Percentiles rank a stretch among this genome's conserved stretches.
phyloP scores from a whole-genome alignment of 495 filamentous ascomycete genomes.

The Penicillium subrubescens region DNA sequence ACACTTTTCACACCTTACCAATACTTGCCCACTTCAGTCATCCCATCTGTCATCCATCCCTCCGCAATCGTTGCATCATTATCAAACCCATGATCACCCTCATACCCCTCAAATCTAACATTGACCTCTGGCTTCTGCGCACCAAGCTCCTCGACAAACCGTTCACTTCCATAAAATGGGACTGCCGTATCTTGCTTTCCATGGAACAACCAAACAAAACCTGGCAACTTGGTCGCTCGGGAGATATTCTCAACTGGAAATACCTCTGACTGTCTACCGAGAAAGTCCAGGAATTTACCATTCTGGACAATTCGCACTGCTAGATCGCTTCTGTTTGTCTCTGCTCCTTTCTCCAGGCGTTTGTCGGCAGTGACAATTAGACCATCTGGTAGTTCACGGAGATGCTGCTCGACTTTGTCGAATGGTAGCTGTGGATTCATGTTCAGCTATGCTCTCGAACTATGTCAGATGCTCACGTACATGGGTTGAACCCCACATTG shows the following conservation, averaged over 20 bases:
- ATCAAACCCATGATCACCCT: constrained; percentile 30
- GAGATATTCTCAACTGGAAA: constrained; percentile 20
- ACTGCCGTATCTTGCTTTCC: constrained; percentile 26
- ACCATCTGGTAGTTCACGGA: background rate
- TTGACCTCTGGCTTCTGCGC: constrained; percentile 4
- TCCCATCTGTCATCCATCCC: constrained; percentile 17
- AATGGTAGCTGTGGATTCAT: constrained; percentile 2
- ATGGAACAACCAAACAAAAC: constrained; percentile 23
- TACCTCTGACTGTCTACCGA: constrained; percentile 8
- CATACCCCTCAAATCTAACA: constrained; percentile 6
- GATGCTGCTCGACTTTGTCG: constrained; percentile 18
- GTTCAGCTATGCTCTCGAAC: background rate
- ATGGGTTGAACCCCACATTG: constrained; percentile 17
- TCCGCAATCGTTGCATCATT: constrained; percentile 8
- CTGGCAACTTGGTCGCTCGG: background rate
- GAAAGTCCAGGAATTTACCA: constrained; percentile 20
- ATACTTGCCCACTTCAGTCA: constrained; percentile 4
- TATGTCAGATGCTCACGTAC: background rate
- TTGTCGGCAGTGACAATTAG: constrained; percentile 6
- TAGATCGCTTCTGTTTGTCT: constrained; percentile 6
- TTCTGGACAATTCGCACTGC: constrained; percentile 22
- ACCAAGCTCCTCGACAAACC: constrained; percentile 6
- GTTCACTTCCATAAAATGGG: constrained; percentile 8
- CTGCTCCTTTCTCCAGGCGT: background rate
- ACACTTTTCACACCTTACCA: background rate